Evolutionary conservation across 331 rosid species (phyloP), one percentile per base, ranked within the genome.

Genomic region (Pyracantha coccinea): DNA sequence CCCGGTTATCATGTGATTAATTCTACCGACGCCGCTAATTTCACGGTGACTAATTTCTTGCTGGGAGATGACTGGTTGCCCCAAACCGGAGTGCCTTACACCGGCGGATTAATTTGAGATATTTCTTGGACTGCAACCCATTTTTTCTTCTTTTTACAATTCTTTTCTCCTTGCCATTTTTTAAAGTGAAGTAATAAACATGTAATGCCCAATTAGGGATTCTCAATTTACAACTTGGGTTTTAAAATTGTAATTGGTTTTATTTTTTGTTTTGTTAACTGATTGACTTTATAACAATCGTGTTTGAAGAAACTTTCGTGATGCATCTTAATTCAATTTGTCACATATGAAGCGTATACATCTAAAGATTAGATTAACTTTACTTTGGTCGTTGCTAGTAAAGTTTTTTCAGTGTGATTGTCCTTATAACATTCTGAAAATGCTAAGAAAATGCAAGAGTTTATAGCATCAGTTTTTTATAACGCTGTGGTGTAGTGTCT

Each of bases 11-110:
- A 82, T 27, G 78, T 88, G 74, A 85, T 89, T 21, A 76, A 80
- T 75, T 72, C 79, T 1, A 75, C 84, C 1, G 91, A 83, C n/a
- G 93, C 86, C 1, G 83, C 84, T 17, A 91, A 77, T 41, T 91
- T 87, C 71, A 87, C 96, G 0, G 87, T 75, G 23, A 35, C 78
- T 9, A 82, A 79, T 33, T 86, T 88, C 88, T 63, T 90, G 80
- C 75, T 78, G 8, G 91, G 86, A 7, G 86, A 80, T 77, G 58
- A 77, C 3, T 88, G 93, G 93, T 53, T 90, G 74, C 87, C 87
- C 7, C 78, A 21, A 1, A 85, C 93, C 0, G 93, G 93, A 5
- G 91, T 89, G 25, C 87, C 92, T 50, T 91, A 78, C 52, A 19
- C 35, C 19, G 50, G 83, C 78, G 74, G 82, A 55, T 79, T 91